These are phyloP conservation scores for Pulicaria dysenterica DNA, from an alignment of 129 eudicot species.

Conservation along the genomic window DNA sequence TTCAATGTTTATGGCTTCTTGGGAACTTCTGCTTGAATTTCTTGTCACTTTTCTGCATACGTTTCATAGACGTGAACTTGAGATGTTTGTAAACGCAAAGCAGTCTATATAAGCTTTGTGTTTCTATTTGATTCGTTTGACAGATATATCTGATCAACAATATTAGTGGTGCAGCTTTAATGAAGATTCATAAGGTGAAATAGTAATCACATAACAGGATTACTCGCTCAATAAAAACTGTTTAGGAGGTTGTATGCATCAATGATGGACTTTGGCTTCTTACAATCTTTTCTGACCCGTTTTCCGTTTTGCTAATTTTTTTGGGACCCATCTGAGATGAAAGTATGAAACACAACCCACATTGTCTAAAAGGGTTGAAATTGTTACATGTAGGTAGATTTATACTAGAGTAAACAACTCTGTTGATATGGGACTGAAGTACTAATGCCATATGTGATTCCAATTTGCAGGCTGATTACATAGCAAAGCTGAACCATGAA, in stretches of 20 bases:
- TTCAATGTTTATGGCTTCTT: not conserved
- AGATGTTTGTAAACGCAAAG: not conserved
- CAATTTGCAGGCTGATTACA: constrained; percentile 61
- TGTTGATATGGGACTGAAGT: not conserved
- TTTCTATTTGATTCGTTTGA: not conserved
- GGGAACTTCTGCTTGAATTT: not conserved
- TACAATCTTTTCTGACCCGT: not conserved
- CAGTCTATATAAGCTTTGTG: not conserved
- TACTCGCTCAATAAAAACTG: not conserved
- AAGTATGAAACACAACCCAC: no score
- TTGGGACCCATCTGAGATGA: no score
- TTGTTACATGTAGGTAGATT: not conserved
- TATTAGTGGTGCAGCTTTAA: not conserved
- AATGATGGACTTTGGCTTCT: no score
- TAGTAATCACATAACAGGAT: not conserved
- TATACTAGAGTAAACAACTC: not conserved
- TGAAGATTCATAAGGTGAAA: no score
- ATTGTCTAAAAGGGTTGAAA: not conserved
- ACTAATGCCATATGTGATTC: constrained; percentile 3
- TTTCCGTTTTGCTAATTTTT: no score
- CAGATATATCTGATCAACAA: not conserved
- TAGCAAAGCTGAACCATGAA: constrained; percentile 84
- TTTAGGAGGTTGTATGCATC: no score
- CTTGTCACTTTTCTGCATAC: not conserved
- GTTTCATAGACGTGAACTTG: not conserved